Conservation (phyloP, 805 yeast species). For the Wickerhamomyces canadensis region DNA sequence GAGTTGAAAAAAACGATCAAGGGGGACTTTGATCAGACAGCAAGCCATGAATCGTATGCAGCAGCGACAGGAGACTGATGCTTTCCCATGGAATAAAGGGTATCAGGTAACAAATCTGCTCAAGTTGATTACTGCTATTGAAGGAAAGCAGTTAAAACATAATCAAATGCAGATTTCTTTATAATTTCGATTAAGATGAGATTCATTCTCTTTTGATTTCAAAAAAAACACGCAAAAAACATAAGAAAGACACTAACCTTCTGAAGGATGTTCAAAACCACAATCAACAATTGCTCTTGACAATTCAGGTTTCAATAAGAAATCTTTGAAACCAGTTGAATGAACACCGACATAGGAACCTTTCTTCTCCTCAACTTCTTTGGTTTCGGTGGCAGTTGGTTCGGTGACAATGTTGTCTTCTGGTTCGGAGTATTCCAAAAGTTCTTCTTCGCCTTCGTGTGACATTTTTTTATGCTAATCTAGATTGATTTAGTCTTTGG, state of each 20-base stretch:
- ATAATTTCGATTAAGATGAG: too few species aligned
- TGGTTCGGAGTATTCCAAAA: constrained; percentile 96
- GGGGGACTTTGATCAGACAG: too few species aligned
- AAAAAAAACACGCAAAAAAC: constrained; percentile 1
- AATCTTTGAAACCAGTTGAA: constrained; percentile 98
- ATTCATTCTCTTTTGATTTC: too few species aligned
- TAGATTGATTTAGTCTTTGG: not conserved
- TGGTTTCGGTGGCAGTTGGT: constrained; percentile 38
- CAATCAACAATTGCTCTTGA: constrained; percentile 97
- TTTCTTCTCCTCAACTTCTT: constrained; percentile 73
- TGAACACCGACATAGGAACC: constrained; percentile 98
- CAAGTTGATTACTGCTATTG: too few species aligned
- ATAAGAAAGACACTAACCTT: constrained; percentile 61
- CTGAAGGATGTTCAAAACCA: constrained; percentile 99
- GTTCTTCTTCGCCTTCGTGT: constrained; percentile 98
- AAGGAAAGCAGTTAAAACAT: too few species aligned
- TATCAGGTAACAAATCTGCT: too few species aligned
- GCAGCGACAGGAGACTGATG: too few species aligned
- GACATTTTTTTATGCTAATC: constrained; percentile 48
- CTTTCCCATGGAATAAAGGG: too few species aligned
- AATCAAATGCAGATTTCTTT: too few species aligned
- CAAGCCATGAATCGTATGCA: too few species aligned
- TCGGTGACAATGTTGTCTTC: constrained; percentile 78
- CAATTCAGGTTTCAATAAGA: constrained; percentile 92
- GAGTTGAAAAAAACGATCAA: too few species aligned